Evolutionary conservation across 371 early-diverging fungal species (phyloP), one percentile per base, ranked within the genome.

Genomic region (Syncephalis plumigaleata): DNA sequence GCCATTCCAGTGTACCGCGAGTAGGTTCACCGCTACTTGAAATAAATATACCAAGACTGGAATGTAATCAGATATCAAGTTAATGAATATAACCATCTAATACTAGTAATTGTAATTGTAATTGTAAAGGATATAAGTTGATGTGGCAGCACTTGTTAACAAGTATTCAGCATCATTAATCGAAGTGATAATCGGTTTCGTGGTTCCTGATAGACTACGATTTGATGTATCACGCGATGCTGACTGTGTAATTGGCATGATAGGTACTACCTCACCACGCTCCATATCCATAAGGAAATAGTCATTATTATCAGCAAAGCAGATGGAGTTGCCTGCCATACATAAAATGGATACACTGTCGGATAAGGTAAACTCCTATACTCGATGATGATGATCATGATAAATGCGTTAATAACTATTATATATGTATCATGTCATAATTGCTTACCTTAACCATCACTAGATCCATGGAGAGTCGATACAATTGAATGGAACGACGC

Each of bases 1-100:
- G 59, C 84, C 84, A 87, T 50, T 78, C 71, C 21, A 87, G 46
- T 0, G 83, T 84, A n/a, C 86, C 85, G 45, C 81, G 68, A 7
- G 79, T 68, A 24, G 86, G 71, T 42, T 85, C 83, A 1, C 86
- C 86, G 3, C 57, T 51, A 3, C 67, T 57, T 31, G 75, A 67
- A 5, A 84, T 69, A 60, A 85, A 83, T 22, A 86, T 68, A 43
- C 90, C 90, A 36, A 89, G 71, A 8, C 75, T 64, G 26, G 60
- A 53, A n/a, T 63, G 62, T 31, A 69, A 74, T 5, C 64, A 53
- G 16, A n/a, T n/a, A n/a, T 59, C 60, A 36, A 47, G 37, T 36
- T 9, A 7, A 46, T 27, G 22, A 26, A 15, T 45, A 15, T 26
- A 43, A 13, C 3, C 13, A 18, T 2, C 16, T 3, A 17, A 20